Evolutionary conservation across 1,284 basidiomycete genomes (phyloP), one percentile per base, ranked within the genome.

Genomic region (Ceratobasidium sp.): DNA sequence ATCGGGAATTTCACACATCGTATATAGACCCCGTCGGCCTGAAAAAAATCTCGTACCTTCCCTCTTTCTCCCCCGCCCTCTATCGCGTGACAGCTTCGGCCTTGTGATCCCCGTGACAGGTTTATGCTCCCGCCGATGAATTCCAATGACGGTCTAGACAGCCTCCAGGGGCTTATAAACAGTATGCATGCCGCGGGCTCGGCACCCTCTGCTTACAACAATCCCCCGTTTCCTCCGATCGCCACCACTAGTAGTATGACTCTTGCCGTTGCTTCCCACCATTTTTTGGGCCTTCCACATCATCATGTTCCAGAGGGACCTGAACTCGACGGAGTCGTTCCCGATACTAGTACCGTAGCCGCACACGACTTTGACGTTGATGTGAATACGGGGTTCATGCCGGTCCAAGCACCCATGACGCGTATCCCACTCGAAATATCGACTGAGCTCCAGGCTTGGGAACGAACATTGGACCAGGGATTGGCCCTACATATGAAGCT

Each of bases 291-390:
- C 28, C 63, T 76, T 0, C 73, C 73, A 15, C 73, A 76, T 20
- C 66, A 68, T 44, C 49, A 69, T 39, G 63, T 66, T 20, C 73
- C 63, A 20, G 49, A 60, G 2, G 72, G 56, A 78, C 82, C 84
- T 18, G 86, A 86, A 20, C 86, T 88, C 51, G 95, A 76, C 28
- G 78, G 64, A 77, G 82, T 84, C 23, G 85, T 87, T 12, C 87
- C 87, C 53, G 95, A 97, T 84, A 95, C 93, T 3, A 91, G 94
- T 13, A 96, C 95, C 3, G 91, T 97, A 76, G 95, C 95, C 15
- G 93, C 95, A 3, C 95, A 97, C 84, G 97, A 98, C 87, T 98
- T 96, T 87, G 96, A 98, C 84, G 94, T 98, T 81, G 95, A 97
- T 83, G 95, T 95, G 1, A 89, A 92, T 28, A 96, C 96, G 0